These are phyloP conservation scores for Uronychia setigera DNA, from an alignment of 73 alveolate genomes.

Conservation along the genomic window DNA sequence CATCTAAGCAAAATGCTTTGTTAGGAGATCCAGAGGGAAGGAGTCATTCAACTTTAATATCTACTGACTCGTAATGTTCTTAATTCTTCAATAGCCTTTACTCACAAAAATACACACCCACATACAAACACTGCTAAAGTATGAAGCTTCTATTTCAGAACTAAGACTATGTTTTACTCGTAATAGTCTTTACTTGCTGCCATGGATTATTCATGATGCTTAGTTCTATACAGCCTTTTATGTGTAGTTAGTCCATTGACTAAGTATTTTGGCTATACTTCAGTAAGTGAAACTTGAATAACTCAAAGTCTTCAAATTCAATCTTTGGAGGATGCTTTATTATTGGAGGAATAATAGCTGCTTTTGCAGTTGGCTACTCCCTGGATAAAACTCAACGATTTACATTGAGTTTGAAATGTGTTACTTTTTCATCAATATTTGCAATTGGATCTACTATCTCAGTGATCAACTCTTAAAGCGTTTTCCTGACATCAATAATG, in stretches of 20 bases:
- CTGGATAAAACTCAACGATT: background rate
- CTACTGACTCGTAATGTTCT: background rate
- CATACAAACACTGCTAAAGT: background rate
- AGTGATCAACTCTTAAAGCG: too few species aligned
- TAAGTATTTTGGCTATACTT: too few species aligned
- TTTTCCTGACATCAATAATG: conserved; percentile 31
- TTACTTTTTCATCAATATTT: too few species aligned
- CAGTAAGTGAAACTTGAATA: too few species aligned
- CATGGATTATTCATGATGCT: too few species aligned
- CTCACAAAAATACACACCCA: background rate
- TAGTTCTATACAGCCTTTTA: too few species aligned
- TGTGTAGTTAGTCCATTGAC: too few species aligned
- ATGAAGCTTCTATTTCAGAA: too few species aligned
- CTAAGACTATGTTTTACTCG: too few species aligned
- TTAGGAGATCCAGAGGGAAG: background rate
- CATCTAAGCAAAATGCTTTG: background rate
- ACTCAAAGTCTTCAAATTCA: too few species aligned
- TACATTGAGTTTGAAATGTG: background rate
- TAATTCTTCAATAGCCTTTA: background rate
- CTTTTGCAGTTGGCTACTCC: background rate
- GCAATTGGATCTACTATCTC: too few species aligned
- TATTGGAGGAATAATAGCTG: background rate
- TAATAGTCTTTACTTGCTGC: too few species aligned
- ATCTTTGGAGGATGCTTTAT: background rate
- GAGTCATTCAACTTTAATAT: background rate